Conservation (phyloP, 23 red algal species). For the Gracilaria caudata region DNA sequence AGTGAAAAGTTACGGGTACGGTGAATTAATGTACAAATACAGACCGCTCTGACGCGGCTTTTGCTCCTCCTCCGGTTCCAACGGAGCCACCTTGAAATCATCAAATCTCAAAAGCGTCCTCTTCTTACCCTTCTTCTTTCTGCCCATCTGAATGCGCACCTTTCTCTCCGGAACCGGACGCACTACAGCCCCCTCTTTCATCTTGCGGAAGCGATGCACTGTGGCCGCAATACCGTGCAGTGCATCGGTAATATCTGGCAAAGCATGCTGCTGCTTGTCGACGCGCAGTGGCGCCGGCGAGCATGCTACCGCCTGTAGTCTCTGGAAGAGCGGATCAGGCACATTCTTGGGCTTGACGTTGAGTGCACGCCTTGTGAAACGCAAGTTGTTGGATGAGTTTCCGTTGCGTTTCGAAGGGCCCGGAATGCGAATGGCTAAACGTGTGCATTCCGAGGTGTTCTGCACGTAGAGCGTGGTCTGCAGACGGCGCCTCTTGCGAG, state of each 20-base stretch:
- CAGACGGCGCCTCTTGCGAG: slow-evolving; percentile 6
- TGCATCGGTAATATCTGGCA: slow-evolving; percentile 6
- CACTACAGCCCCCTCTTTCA: slow-evolving; percentile 18
- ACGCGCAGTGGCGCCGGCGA: neutral
- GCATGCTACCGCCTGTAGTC: slow-evolving; percentile 9
- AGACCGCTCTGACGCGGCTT: slow-evolving; percentile 16
- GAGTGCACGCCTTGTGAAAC: neutral
- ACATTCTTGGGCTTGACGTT: slow-evolving; percentile 1
- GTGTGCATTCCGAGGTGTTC: slow-evolving; percentile 34
- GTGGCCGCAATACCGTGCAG: neutral
- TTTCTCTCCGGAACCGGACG: slow-evolving; percentile 14
- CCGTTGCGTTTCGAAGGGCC: neutral
- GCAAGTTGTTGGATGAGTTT: neutral
- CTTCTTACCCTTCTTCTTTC: slow-evolving; percentile 40
- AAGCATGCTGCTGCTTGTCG: neutral
- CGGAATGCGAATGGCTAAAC: slow-evolving; percentile 15
- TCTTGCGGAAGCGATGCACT: slow-evolving; percentile 8
- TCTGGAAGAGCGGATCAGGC: neutral
- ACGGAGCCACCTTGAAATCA: slow-evolving; percentile 15
- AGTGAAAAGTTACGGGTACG: slow-evolving; percentile 26
- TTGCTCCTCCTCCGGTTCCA: slow-evolving; percentile 6
- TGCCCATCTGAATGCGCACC: slow-evolving; percentile 29
- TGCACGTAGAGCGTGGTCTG: slow-evolving; percentile 32
- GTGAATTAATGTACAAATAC: slow-evolving; percentile 27
- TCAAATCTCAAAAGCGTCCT: slow-evolving; percentile 19